A percentile compares a stretch with the other conserved stretches of the same genome.
These are phyloP conservation scores for Trichoderma atroviride DNA, from an alignment of 2,329 filamentous ascomycete genomes.

Conservation along the genomic window DNA sequence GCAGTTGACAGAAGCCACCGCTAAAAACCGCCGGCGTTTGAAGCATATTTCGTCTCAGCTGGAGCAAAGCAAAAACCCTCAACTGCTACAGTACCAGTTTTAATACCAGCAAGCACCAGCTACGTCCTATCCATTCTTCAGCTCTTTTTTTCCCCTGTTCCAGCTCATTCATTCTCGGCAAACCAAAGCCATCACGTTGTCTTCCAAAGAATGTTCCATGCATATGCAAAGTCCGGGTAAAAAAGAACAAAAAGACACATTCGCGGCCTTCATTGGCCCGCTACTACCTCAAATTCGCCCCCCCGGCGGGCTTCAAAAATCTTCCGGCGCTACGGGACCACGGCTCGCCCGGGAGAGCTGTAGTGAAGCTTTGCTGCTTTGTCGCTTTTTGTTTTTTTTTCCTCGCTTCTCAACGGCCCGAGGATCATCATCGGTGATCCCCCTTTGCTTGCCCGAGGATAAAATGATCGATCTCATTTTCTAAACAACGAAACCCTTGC, in stretches of 20 bases:
- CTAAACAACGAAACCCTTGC: too few relatives aligned
- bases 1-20: neutral
- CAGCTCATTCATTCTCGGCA: neutral
- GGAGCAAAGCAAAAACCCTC: neutral
- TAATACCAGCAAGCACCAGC: neutral
- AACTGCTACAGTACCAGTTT: neutral
- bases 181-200: neutral
- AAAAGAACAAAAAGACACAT: neutral
- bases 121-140: neutral
- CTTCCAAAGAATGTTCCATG: neutral
- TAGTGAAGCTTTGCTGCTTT: neutral
- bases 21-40: neutral
- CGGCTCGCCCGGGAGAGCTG: conserved; percentile 18
- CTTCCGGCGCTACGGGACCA: neutral
- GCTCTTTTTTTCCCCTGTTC: neutral
- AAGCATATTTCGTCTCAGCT: neutral
- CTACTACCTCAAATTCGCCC: neutral
- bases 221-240: neutral
- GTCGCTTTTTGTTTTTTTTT: too few relatives aligned
- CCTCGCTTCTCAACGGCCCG: neutral
- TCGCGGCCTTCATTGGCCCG: neutral
- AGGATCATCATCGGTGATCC: neutral
- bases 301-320: neutral
- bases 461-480: neutral
- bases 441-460: neutral